Percentiles rank a stretch among this genome's conserved stretches.
Conservation (phyloP, 2,329 filamentous ascomycete species). For the Verticillium klebahnii region DNA sequence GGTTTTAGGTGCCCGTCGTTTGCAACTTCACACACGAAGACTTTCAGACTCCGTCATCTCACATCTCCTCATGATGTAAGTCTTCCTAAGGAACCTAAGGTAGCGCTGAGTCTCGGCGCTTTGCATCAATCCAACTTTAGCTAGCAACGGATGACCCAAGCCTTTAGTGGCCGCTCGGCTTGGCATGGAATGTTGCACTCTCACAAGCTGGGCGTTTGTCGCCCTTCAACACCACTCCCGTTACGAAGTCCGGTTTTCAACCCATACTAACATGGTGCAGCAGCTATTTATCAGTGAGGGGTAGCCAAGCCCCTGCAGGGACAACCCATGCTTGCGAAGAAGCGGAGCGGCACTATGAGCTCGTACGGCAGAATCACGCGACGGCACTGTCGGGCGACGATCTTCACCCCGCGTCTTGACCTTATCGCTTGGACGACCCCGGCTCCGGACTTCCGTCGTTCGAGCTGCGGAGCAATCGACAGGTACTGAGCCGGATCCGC, state of each 20-base stretch:
- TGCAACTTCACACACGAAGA: too few species aligned
- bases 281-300: not conserved
- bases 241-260: not conserved
- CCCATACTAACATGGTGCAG: not conserved
- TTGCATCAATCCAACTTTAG: too few species aligned
- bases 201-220: not conserved
- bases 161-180: too few species aligned
- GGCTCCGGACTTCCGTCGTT: not conserved
- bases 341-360: not conserved
- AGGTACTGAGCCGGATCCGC: not conserved
- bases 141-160: too few species aligned
- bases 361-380: not conserved
- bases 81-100: too few species aligned
- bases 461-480: not conserved
- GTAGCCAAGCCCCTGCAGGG: not conserved
- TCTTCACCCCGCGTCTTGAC: not conserved
- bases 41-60: too few species aligned
- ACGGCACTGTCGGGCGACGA: not conserved
- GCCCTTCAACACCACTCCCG: not conserved
- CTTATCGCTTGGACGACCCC: not conserved
- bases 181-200: not conserved
- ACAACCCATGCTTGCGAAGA: not conserved
- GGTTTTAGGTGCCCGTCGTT: too few species aligned
- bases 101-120: too few species aligned
- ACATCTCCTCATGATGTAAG: too few species aligned